Evolutionary conservation across 2,329 filamentous ascomycete genomes (phyloP).

Genomic region (Calonectria montana): DNA sequence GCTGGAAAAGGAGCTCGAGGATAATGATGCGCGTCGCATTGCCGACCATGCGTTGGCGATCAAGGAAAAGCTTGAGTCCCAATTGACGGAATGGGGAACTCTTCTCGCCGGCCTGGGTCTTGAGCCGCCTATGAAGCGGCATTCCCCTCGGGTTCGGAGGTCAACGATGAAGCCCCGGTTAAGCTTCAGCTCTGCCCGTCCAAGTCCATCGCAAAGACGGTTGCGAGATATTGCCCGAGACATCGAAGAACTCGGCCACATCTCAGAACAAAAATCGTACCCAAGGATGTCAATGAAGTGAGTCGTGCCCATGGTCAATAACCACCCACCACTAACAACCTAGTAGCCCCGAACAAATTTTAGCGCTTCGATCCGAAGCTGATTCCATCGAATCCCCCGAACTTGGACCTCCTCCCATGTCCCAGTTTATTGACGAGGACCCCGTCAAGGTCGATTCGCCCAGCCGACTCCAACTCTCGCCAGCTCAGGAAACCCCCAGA

Average conservation of each 20-base stretch:
- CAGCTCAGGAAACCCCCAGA: constrained; percentile 38
- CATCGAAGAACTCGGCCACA: constrained; percentile 63
- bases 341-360: constrained; percentile 69
- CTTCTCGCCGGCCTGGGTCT: constrained; percentile 75
- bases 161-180: constrained; percentile 53
- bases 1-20: constrained; percentile 74
- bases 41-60: constrained; percentile 76
- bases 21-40: constrained; percentile 68
- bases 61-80: constrained; percentile 76
- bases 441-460: constrained; percentile 65
- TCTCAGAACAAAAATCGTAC: constrained; percentile 76
- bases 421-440: constrained; percentile 68
- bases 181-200: constrained; percentile 52
- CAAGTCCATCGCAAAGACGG: constrained; percentile 66
- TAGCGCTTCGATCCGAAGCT: constrained; percentile 65
- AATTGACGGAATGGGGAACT: constrained; percentile 76
- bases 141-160: constrained; percentile 54
- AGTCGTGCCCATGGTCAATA: constrained; percentile 42
- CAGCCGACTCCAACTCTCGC: constrained; percentile 33
- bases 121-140: constrained; percentile 66
- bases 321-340: constrained; percentile 44
- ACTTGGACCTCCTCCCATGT: constrained; percentile 72
- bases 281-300: constrained; percentile 77
- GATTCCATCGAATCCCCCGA: constrained; percentile 73
- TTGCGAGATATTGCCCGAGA: constrained; percentile 68